Conservation (phyloP, 495 filamentous ascomycete genomes). For the Daldinia caldariorum region DNA sequence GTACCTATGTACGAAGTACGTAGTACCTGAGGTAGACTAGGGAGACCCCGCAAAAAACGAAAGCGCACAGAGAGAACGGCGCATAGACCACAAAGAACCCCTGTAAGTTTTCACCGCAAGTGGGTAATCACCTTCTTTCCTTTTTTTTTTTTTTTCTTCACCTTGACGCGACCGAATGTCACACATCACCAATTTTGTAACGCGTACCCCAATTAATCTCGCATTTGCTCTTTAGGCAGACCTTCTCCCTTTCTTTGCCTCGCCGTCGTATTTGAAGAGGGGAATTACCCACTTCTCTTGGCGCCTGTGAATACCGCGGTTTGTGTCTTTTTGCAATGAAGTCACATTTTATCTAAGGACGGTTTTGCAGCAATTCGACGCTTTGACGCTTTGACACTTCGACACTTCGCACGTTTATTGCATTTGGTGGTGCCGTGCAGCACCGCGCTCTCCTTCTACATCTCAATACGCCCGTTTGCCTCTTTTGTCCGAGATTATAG, state of each 20-base stretch:
- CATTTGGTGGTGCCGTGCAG: too few relatives aligned
- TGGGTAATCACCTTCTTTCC: not conserved
- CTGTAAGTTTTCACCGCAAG: not conserved
- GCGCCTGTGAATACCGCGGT: not conserved
- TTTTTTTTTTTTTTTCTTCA: not conserved
- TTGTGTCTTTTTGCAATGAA: not conserved
- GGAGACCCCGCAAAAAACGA: too few relatives aligned
- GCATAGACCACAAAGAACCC: constrained; percentile 1
- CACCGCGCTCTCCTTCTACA: not conserved
- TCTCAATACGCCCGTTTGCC: not conserved
- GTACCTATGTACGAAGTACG: too few relatives aligned
- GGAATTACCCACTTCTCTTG: not conserved
- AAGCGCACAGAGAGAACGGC: not conserved
- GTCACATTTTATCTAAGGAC: not conserved
- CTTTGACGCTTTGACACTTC: not conserved
- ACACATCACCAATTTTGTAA: constrained; percentile 8
- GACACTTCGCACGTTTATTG: too few relatives aligned
- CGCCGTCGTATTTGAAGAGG: not conserved
- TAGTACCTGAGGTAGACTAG: too few relatives aligned
- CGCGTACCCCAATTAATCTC: constrained; percentile 7
- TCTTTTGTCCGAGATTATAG: not conserved
- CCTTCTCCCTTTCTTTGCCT: not conserved
- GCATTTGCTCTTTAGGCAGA: not conserved
- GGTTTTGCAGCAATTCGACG: not conserved
- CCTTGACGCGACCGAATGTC: not conserved